Percentiles rank a stretch among this genome's conserved stretches.
Evolutionary conservation across 257 asterid species (phyloP).

Genomic region (Solanum piurae): DNA sequence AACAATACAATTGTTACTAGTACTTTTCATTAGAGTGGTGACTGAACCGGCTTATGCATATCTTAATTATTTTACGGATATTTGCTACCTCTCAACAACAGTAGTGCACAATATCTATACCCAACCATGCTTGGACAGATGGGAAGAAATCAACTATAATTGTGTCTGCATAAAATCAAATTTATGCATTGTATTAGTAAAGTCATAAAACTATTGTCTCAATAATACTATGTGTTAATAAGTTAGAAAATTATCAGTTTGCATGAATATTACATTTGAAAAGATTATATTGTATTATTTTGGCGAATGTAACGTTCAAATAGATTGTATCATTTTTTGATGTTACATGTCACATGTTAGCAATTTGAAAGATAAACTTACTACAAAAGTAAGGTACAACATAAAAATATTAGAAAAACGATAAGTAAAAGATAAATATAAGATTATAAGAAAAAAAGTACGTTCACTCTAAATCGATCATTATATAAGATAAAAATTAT

Average conservation of each 20-base stretch:
- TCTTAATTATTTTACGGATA: too few species aligned
- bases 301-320: fast-evolving
- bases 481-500: too few species aligned
- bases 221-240: background rate
- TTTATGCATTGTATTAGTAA: background rate
- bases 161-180: background rate
- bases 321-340: background rate
- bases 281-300: background rate
- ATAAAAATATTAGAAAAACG: background rate
- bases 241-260: too few species aligned
- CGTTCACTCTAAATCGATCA: too few species aligned
- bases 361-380: background rate
- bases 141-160: background rate
- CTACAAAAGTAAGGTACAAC: background rate
- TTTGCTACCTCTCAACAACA: background rate
- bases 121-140: background rate
- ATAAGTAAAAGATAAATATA: too few species aligned
- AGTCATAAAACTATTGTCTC: background rate
- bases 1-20: background rate
- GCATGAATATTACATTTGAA: background rate
- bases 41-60: background rate
- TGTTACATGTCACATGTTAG: background rate
- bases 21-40: background rate
- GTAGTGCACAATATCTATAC: background rate
- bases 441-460: background rate